Evolutionary conservation across 73 alveolate species (phyloP), one percentile per base, ranked within the genome.

Genomic region (Paramecium tetraurelia): DNA sequence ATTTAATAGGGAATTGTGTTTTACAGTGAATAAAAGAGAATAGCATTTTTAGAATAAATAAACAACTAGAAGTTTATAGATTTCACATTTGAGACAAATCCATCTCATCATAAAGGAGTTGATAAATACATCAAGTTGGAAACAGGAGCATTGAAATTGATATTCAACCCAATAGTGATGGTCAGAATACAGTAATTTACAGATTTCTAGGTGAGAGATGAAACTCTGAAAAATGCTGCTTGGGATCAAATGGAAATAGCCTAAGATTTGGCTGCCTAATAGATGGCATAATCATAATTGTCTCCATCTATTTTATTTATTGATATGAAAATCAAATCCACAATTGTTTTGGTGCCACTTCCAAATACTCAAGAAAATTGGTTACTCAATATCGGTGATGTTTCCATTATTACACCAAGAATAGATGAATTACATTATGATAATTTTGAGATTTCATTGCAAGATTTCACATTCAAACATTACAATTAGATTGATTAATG

Each of bases 361-460:
- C 48, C 53, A 43, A 46, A 77, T 0, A 44, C 94, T 4, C 11
- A 89, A 7, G 94, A 89, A 72, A 50, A 63, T 50, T 89, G 94
- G 94, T 58, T 89, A 20, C 24, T 89, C 7, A 89, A 89, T 89
- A 43, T 89, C 0, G 94, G 94, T 44, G 71, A 89, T 27, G 80
- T 89, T 14, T 44, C 53, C 27, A 88, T 89, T 16, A 11, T 21
- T 21, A 89, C 94, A 12, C 92, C 87, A 27, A 46, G 20, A 24
- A 41, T 70, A 40, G 85, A 21, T 29, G 92, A 70, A 20, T 27
- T 44, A 6, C 71, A 77, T 35, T 27, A 89, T 70, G 85, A 70
- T 21, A 88, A 77, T 22, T 89, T 89, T 40, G 94, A 89, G 29
- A 43, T 89, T 43, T 41, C 48, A 43, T 58, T 83, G 33, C 29